These are phyloP conservation scores for Emericellopsis cladophorae DNA, from an alignment of 2,329 filamentous ascomycete genomes.

Conservation along the genomic window DNA sequence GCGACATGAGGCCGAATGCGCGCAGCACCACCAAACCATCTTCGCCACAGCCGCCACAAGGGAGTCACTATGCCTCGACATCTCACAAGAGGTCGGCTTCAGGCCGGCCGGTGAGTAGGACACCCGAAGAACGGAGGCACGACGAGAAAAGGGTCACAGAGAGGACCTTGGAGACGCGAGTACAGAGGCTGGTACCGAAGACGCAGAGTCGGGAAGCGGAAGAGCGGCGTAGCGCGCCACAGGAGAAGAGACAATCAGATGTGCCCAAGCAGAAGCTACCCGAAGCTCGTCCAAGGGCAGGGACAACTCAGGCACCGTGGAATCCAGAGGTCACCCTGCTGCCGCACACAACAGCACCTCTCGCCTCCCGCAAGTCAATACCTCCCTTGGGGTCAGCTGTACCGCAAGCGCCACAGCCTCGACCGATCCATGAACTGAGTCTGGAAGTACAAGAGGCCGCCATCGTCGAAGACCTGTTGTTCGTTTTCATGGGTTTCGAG, in stretches of 20 bases:
- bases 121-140: conserved; percentile 25
- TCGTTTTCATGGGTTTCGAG: conserved; percentile 96
- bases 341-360: conserved; percentile 53
- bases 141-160: conserved; percentile 45
- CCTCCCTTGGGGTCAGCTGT: conserved; percentile 68
- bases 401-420: conserved; percentile 53
- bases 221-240: neutral
- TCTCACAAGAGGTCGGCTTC: conserved; percentile 47
- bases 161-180: conserved; percentile 42
- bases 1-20: conserved; percentile 10
- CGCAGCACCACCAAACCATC: conserved; percentile 13
- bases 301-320: conserved; percentile 51
- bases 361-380: conserved; percentile 51
- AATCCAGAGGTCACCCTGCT: conserved; percentile 67
- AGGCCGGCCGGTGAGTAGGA: conserved; percentile 34
- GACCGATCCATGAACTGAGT: conserved; percentile 60
- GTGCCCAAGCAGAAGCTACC: conserved; percentile 25
- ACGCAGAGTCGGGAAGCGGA: conserved; percentile 32
- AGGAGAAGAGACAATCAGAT: conserved; percentile 24
- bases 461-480: conserved; percentile 81
- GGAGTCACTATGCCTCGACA: conserved; percentile 22
- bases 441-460: conserved; percentile 75
- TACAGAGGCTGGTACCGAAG: conserved; percentile 47
- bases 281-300: conserved; percentile 30
- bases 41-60: conserved; percentile 15